These are phyloP conservation scores for Dujonia santamariae DNA, from an alignment of 1,139 yeast genomes.

Conservation along the genomic window DNA sequence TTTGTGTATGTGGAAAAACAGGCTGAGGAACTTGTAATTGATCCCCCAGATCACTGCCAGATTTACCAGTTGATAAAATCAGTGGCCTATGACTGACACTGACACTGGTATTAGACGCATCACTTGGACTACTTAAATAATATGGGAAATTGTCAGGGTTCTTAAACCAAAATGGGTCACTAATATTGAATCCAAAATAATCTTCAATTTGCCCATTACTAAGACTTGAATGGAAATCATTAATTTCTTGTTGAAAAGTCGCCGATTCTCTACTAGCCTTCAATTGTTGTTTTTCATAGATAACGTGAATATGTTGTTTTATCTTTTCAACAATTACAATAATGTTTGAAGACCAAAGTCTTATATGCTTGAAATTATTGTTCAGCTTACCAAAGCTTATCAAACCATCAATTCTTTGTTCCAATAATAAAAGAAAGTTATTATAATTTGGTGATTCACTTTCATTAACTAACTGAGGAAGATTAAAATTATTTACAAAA, in stretches of 20 bases:
- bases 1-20: too few relatives aligned
- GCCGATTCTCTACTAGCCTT: conserved; percentile 5
- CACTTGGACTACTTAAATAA: conserved; percentile 35
- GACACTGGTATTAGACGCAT: conserved; percentile 15
- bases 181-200: conserved; percentile 28
- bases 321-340: conserved; percentile 31
- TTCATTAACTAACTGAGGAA: conserved; percentile 5
- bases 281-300: conserved; percentile 21
- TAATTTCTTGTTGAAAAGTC: conserved; percentile 7
- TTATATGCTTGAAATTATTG: conserved; percentile 17
- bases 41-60: too few relatives aligned
- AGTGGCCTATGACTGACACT: background rate
- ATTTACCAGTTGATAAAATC: too few relatives aligned
- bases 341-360: conserved; percentile 39
- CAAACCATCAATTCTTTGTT: conserved; percentile 21
- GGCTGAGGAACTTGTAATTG: too few relatives aligned
- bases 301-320: conserved; percentile 25
- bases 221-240: conserved; percentile 3
- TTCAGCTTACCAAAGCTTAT: conserved; percentile 25
- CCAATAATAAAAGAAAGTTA: conserved; percentile 24
- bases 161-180: conserved; percentile 45
- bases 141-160: conserved; percentile 41
- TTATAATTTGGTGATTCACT: conserved; percentile 11
- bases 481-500: conserved; percentile 23
- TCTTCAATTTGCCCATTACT: conserved; percentile 14